Conservation (phyloP, 23 red algal species). For the Gracilaria gracilis region DNA sequence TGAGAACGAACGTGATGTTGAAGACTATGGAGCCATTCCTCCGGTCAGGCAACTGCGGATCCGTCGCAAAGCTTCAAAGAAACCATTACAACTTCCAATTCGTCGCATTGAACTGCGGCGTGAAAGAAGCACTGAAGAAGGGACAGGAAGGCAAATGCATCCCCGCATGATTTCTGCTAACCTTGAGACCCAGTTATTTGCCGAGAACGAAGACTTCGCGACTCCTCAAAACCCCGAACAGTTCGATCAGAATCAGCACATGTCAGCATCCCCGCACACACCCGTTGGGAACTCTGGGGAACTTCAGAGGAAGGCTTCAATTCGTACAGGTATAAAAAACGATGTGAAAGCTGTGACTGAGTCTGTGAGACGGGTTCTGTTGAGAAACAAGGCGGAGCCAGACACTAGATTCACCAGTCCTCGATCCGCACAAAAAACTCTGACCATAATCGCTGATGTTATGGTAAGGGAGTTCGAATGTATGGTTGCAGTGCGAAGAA, state of each 20-base stretch:
- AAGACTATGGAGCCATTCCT: too few species aligned
- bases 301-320: neutral
- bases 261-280: neutral
- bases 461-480: constrained; percentile 20
- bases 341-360: constrained; percentile 33
- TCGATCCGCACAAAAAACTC: constrained; percentile 20
- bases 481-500: constrained; percentile 24
- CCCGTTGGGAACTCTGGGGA: neutral
- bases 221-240: neutral
- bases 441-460: constrained; percentile 17
- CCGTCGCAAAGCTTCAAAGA: neutral
- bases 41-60: too few species aligned
- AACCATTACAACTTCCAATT: neutral
- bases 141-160: neutral
- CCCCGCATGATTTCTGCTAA: too few species aligned
- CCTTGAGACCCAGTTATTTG: neutral
- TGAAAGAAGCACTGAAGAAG: neutral
- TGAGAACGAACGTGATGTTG: neutral
- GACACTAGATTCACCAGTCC: constrained; percentile 35
- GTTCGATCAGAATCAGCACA: neutral
- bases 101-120: neutral
- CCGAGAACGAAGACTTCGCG: too few species aligned
- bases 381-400: constrained; percentile 30
- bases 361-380: neutral
- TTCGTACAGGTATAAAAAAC: neutral